These are phyloP conservation scores for Hansenula lynferdii DNA, from an alignment of 1,139 yeast genomes.

Conservation along the genomic window DNA sequence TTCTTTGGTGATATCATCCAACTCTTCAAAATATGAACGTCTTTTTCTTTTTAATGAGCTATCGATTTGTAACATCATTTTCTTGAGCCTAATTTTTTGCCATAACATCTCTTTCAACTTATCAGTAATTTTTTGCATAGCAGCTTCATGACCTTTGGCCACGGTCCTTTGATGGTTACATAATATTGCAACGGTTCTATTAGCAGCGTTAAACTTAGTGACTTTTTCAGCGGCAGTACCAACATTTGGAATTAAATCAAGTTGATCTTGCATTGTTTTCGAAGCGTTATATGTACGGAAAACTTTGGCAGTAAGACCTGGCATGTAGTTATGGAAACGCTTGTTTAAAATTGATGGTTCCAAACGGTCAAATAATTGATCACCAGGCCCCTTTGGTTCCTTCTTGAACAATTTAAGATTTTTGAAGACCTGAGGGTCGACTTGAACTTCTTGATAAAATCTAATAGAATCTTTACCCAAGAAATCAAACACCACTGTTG, in stretches of 20 bases:
- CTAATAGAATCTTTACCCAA: conserved; percentile 95
- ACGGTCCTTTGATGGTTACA: conserved; percentile 98
- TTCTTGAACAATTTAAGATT: conserved; percentile 83
- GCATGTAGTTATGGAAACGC: conserved; percentile 85
- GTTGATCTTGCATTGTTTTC: conserved; percentile 92
- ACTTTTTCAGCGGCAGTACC: conserved; percentile 89
- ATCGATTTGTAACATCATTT: conserved; percentile 65
- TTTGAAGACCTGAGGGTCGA: conserved; percentile 84
- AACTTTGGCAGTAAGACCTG: conserved; percentile 92
- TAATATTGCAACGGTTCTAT: conserved; percentile 88
- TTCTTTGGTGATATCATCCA: conserved; percentile 65
- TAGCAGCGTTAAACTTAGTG: conserved; percentile 88
- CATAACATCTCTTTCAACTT: conserved; percentile 74
- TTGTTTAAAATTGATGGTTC: conserved; percentile 81
- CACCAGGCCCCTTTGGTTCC: conserved; percentile 85
- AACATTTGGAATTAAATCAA: conserved; percentile 74
- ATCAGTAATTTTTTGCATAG: conserved; percentile 75
- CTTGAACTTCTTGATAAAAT: conserved; percentile 89
- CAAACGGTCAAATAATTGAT: conserved; percentile 85
- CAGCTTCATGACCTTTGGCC: conserved; percentile 74
- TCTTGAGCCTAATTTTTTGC: conserved; percentile 74
- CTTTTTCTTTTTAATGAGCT: conserved; percentile 48
- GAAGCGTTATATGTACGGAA: conserved; percentile 98
- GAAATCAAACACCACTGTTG: conserved; percentile 86
- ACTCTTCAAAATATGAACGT: conserved; percentile 58